These are phyloP conservation scores for Daedalea quercina DNA, from an alignment of 768 basidiomycete species.

Conservation along the genomic window DNA sequence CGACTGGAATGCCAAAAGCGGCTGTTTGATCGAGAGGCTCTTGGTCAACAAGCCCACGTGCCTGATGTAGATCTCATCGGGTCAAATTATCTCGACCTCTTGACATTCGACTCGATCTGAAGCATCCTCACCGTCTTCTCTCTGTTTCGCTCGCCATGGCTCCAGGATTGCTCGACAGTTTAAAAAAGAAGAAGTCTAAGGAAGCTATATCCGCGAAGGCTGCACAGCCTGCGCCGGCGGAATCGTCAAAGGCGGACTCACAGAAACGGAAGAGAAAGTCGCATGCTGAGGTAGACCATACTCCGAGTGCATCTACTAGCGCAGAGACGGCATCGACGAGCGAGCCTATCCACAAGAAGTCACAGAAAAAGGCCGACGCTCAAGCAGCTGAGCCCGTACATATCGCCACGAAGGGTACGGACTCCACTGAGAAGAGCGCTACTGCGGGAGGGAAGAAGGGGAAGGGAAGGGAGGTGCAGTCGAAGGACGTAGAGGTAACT, in stretches of 20 bases:
- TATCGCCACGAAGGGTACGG: neutral
- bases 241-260: neutral
- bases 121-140: neutral
- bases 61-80: neutral
- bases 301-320: neutral
- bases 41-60: conserved; percentile 5
- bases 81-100: neutral
- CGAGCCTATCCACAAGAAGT: neutral
- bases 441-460: conserved; percentile 9
- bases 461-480: conserved; percentile 9
- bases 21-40: conserved; percentile 1
- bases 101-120: neutral
- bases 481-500: conserved; percentile 5
- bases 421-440: neutral
- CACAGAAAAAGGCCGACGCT: neutral
- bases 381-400: neutral
- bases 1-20: neutral
- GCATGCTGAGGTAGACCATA: neutral
- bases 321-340: neutral
- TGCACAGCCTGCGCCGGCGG: neutral
- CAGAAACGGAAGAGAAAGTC: neutral
- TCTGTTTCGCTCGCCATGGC: neutral
- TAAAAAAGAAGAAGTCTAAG: neutral
- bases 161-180: neutral
- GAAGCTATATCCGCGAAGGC: neutral